These are phyloP conservation scores for Cutaneotrichosporon cutaneum DNA, from an alignment of 1,284 basidiomycete genomes.

Conservation along the genomic window DNA sequence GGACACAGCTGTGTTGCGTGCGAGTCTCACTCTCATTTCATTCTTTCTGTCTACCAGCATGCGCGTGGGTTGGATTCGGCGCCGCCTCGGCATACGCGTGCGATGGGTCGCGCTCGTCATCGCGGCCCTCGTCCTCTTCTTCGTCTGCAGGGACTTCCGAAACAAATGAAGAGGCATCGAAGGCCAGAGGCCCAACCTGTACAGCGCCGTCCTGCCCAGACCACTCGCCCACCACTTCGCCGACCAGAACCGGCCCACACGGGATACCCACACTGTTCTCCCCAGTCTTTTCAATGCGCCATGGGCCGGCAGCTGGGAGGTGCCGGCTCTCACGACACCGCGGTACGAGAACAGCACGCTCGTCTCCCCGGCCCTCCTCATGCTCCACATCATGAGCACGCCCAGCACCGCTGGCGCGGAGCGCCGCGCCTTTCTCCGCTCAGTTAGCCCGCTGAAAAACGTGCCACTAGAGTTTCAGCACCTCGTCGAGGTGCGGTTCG, in stretches of 20 bases:
- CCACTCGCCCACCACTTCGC: not conserved
- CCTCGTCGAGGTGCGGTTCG: conserved; percentile 34
- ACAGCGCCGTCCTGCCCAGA: not conserved
- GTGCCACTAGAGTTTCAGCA: conserved; percentile 24
- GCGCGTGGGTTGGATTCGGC: too few relatives aligned
- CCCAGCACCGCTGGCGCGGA: conserved; percentile 7
- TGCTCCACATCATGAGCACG: conserved; percentile 39
- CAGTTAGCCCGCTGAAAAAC: conserved; percentile 10
- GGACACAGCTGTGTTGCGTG: too few relatives aligned
- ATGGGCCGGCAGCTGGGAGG: conserved; percentile 22
- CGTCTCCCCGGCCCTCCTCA: conserved; percentile 25
- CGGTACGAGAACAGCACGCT: not conserved
- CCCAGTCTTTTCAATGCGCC: conserved; percentile 21
- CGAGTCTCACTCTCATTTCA: too few relatives aligned
- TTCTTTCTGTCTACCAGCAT: not conserved
- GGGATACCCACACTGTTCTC: not conserved
- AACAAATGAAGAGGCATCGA: not conserved
- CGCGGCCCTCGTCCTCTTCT: not conserved
- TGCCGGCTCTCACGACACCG: conserved; percentile 6
- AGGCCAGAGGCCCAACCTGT: not conserved
- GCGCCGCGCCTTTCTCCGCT: conserved; percentile 28
- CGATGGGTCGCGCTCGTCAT: not conserved
- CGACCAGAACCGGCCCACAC: not conserved
- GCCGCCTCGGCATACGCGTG: too few relatives aligned
- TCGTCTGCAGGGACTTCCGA: not conserved